Percentiles rank a stretch among this genome's conserved stretches.
These are phyloP conservation scores for Botrytis squamosa DNA, from an alignment of 2,329 filamentous ascomycete genomes.

Conservation along the genomic window DNA sequence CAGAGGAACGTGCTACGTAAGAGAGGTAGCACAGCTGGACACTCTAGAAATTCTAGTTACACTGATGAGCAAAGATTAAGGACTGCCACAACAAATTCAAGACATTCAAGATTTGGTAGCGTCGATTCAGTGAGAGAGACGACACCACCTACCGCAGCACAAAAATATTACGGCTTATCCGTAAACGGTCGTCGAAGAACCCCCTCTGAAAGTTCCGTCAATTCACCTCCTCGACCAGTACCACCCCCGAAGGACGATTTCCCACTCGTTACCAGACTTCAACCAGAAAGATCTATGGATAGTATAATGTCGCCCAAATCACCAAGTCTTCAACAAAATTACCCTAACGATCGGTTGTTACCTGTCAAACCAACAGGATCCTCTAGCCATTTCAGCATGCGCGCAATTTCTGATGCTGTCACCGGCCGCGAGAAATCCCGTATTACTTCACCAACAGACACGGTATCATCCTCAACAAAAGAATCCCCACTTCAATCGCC, in stretches of 20 bases:
- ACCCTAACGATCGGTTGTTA: conserved; percentile 50
- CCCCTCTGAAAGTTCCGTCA: conserved; percentile 52
- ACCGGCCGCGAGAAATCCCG: conserved; percentile 54
- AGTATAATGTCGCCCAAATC: conserved; percentile 40
- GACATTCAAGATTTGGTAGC: conserved; percentile 78
- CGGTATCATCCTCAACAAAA: conserved; percentile 45
- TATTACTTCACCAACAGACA: conserved; percentile 49
- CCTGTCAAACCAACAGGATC: conserved; percentile 47
- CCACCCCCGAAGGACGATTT: conserved; percentile 55
- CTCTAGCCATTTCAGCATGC: conserved; percentile 65
- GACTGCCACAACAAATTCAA: conserved; percentile 62
- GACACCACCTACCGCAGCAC: conserved; percentile 58
- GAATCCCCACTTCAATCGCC: conserved; percentile 61
- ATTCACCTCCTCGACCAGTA: conserved; percentile 60
- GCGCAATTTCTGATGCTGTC: conserved; percentile 80
- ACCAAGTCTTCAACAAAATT: conserved; percentile 45
- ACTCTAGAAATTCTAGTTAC: conserved; percentile 74
- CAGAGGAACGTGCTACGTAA: conserved; percentile 80
- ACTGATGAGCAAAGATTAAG: conserved; percentile 70
- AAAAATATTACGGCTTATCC: conserved; percentile 64
- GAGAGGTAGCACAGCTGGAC: conserved; percentile 59
- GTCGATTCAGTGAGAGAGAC: conserved; percentile 70
- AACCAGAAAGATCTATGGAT: conserved; percentile 40
- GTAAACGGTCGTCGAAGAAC: conserved; percentile 39
- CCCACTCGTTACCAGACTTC: conserved; percentile 61